phyloP scores from a whole-genome alignment of 2,329 filamentous ascomycete genomes.

The Fusarium praegraminearum region DNA sequence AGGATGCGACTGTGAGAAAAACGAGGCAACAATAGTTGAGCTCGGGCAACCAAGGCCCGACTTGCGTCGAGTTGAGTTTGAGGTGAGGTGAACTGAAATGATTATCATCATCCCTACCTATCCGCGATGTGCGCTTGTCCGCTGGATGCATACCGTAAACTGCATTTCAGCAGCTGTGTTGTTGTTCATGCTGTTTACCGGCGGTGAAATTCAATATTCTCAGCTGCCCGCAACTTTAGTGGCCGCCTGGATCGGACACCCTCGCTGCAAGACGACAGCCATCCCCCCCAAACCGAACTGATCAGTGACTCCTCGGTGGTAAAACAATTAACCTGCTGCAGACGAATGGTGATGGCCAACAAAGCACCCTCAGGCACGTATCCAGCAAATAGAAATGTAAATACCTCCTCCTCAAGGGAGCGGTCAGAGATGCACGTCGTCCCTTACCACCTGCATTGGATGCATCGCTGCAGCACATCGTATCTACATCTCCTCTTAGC shows the following conservation, averaged over 20 bases:
- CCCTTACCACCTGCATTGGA: constrained; percentile 30
- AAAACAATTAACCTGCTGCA: constrained; percentile 24
- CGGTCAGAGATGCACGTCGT: constrained; percentile 36
- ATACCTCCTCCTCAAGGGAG: constrained; percentile 24
- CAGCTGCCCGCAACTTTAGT: constrained; percentile 16
- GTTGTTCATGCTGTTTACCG: constrained; percentile 27
- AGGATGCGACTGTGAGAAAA: constrained; percentile 13
- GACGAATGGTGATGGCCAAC: constrained; percentile 12
- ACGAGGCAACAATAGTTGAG: constrained; percentile 8
- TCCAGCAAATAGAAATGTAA: constrained; percentile 26
- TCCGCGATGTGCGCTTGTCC: constrained; percentile 6
- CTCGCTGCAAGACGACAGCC: constrained; percentile 23
- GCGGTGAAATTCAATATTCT: constrained; percentile 32
- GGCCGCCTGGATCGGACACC: constrained; percentile 26
- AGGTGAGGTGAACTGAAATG: not conserved
- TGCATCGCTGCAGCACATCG: constrained; percentile 29
- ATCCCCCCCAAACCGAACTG: constrained; percentile 13
- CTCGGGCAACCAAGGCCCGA: constrained; percentile 10
- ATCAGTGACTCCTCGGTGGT: constrained; percentile 25
- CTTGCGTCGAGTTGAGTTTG: not conserved
- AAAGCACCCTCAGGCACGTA: constrained; percentile 21
- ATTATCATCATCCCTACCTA: not conserved
- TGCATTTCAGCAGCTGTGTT: not conserved
- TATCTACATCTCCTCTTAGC: constrained; percentile 19
- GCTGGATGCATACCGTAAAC: not conserved